Evolutionary conservation across 768 basidiomycete species (phyloP).

Genomic region (Tylopilus vinaceipallidus): DNA sequence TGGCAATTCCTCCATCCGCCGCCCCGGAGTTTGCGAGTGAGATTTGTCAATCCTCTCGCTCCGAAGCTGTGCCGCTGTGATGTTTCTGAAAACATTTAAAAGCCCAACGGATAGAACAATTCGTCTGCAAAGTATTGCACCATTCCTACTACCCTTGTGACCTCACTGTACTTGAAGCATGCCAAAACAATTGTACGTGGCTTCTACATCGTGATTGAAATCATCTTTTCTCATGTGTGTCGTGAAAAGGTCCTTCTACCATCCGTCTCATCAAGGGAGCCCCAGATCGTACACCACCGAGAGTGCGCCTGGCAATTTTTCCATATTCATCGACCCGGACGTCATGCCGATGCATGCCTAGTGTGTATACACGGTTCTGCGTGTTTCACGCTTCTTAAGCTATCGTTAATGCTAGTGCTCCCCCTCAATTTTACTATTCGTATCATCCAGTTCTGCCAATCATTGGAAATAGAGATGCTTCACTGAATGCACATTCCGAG

Average conservation of each 20-base stretch:
- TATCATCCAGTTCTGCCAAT: neutral
- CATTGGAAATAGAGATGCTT: neutral
- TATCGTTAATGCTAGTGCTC: neutral
- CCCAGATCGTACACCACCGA: neutral
- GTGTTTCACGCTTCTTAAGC: slow-evolving; percentile 3
- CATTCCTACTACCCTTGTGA: neutral
- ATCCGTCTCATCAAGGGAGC: neutral
- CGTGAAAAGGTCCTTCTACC: slow-evolving; percentile 1
- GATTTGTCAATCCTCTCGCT: neutral
- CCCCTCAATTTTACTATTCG: neutral
- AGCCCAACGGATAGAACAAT: neutral
- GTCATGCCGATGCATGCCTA: neutral
- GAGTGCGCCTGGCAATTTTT: neutral
- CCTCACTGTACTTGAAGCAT: slow-evolving; percentile 2
- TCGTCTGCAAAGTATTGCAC: neutral
- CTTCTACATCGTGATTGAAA: neutral
- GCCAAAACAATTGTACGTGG: slow-evolving; percentile 9
- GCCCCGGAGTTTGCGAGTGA: neutral
- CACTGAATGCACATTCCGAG: neutral
- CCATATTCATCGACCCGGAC: neutral
- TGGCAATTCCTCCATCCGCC: slow-evolving; percentile 5
- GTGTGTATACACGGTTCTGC: slow-evolving; percentile 10
- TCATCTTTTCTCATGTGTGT: neutral
- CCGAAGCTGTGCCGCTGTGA: slow-evolving; percentile 14
- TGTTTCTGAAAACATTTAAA: slow-evolving; percentile 10